Percentiles rank a stretch among this genome's conserved stretches.
Conservation (phyloP, 2,329 filamentous ascomycete genomes). For the Drechslerella coelobrocha region DNA sequence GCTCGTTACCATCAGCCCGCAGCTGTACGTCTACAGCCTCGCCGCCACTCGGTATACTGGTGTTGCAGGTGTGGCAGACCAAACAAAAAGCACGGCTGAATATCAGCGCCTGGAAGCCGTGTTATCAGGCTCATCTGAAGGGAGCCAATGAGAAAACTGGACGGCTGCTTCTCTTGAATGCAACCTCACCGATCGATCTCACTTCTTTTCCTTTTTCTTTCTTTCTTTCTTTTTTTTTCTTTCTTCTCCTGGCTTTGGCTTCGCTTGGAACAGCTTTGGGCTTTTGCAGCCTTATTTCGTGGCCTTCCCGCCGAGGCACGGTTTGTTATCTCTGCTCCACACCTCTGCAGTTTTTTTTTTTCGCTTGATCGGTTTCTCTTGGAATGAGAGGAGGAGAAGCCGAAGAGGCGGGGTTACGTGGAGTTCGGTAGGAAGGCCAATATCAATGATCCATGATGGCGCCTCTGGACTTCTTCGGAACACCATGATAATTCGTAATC, state of each 20-base stretch:
- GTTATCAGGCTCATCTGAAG: neutral
- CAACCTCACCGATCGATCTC: neutral
- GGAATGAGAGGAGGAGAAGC: constrained; percentile 5
- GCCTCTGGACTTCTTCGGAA: neutral
- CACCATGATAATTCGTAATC: neutral
- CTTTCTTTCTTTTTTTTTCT: constrained; percentile 17
- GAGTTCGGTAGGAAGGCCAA: constrained; percentile 15
- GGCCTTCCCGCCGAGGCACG: neutral
- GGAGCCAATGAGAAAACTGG: neutral
- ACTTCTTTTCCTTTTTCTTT: neutral
- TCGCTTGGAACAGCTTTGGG: constrained; percentile 5
- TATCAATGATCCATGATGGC: constrained; percentile 4
- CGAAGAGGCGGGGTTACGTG: constrained; percentile 35
- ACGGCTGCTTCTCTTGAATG: neutral
- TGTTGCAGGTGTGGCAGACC: constrained; percentile 1
- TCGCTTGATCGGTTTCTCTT: no score
- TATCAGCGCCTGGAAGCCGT: neutral
- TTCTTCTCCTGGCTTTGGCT: no score
- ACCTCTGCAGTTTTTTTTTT: no score
- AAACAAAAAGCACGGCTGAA: neutral
- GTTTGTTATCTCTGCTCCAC: neutral
- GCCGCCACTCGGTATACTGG: no score
- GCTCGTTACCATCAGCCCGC: no score
- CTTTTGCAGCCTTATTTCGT: constrained; percentile 7
- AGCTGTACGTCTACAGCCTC: neutral